These are phyloP conservation scores for Geotrichum bryndzae DNA, from an alignment of 1,139 yeast genomes.

Conservation along the genomic window DNA sequence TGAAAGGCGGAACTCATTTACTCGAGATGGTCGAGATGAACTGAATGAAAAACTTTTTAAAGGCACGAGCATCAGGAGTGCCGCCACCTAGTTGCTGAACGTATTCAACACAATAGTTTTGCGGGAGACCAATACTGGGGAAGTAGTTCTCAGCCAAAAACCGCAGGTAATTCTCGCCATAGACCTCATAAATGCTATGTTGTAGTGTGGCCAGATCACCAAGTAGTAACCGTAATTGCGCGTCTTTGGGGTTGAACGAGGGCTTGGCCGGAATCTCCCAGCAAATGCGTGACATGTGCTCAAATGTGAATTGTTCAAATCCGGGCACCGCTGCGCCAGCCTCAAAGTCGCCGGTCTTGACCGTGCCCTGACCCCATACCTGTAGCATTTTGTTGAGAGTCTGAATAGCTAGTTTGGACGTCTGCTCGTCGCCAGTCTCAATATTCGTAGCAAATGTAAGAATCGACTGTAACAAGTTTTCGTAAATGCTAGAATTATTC, in stretches of 20 bases:
- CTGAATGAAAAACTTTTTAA: slow-evolving; percentile 28
- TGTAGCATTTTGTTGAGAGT: slow-evolving; percentile 62
- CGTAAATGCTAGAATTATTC: slow-evolving; percentile 57
- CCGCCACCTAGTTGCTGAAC: slow-evolving; percentile 22
- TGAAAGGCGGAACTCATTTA: neutral
- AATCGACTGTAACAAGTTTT: slow-evolving; percentile 56
- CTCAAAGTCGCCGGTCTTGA: slow-evolving; percentile 54
- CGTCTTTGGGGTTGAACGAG: slow-evolving; percentile 64
- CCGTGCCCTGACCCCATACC: slow-evolving; percentile 62
- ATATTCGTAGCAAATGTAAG: slow-evolving; percentile 62
- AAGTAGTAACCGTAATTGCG: slow-evolving; percentile 67
- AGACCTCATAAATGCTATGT: slow-evolving; percentile 48
- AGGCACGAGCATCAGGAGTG: slow-evolving; percentile 26
- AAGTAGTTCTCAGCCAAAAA: slow-evolving; percentile 28
- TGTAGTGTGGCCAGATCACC: slow-evolving; percentile 69
- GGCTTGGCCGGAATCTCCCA: slow-evolving; percentile 78
- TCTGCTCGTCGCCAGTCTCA: slow-evolving; percentile 38
- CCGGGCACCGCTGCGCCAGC: slow-evolving; percentile 59
- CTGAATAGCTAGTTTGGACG: slow-evolving; percentile 64
- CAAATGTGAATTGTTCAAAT: slow-evolving; percentile 58
- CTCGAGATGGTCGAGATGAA: neutral
- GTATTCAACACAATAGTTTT: slow-evolving; percentile 26
- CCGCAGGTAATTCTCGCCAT: slow-evolving; percentile 29
- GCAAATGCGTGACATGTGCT: slow-evolving; percentile 59
- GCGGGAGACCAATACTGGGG: slow-evolving; percentile 31